These are phyloP conservation scores for Vigna radiata DNA, from an alignment of 306 rosid genomes.

Conservation along the genomic window DNA sequence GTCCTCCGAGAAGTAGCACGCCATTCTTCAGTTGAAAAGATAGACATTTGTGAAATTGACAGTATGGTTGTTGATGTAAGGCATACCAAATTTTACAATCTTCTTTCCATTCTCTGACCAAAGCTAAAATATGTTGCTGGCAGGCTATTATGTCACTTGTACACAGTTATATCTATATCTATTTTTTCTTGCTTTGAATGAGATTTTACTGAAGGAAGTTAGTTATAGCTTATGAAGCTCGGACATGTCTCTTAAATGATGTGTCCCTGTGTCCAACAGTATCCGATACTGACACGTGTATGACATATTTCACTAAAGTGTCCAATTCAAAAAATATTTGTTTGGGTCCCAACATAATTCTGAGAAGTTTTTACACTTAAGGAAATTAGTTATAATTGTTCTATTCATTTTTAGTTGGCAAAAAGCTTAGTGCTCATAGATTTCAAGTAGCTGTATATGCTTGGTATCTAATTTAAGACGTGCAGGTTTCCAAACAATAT, in stretches of 20 bases:
- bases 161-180: conserved; percentile 18
- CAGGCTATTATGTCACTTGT: conserved; percentile 9
- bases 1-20: conserved; percentile 93
- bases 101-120: conserved; percentile 14
- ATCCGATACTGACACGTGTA: too few relatives aligned
- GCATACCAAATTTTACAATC: conserved; percentile 22
- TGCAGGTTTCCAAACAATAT: conserved; percentile 84
- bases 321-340: too few relatives aligned
- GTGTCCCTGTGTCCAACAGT: too few relatives aligned
- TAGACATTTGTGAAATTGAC: conserved; percentile 98
- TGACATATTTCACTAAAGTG: too few relatives aligned
- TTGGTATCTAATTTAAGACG: conserved; percentile 8
- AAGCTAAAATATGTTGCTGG: conserved; percentile 27
- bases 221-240: too few relatives aligned
- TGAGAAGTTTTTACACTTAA: not conserved
- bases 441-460: conserved; percentile 16
- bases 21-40: conserved; percentile 84
- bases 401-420: conserved; percentile 14
- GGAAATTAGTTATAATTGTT: conserved; percentile 7
- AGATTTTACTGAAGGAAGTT: not conserved
- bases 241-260: too few relatives aligned
- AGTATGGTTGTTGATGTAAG: conserved; percentile 91
- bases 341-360: too few relatives aligned
- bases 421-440: conserved; percentile 10
- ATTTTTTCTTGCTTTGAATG: not conserved